A percentile compares a stretch with the other conserved stretches of the same genome.
phyloP scores from a whole-genome alignment of 2,329 filamentous ascomycete genomes.

The Colletotrichum sidae region DNA sequence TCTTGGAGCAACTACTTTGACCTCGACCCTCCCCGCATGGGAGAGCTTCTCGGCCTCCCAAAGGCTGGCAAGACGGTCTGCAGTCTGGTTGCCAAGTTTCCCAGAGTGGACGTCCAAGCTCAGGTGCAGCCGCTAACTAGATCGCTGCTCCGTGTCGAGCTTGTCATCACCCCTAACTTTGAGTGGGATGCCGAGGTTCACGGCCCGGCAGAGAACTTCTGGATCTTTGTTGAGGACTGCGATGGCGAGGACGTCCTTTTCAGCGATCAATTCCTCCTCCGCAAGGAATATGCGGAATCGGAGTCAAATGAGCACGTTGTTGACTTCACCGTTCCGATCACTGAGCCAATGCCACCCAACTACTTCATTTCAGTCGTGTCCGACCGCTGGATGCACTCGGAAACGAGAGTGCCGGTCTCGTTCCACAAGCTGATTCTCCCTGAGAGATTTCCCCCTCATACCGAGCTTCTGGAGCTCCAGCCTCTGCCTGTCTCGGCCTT shows the following conservation, averaged over 20 bases:
- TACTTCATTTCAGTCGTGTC: slow-evolving; percentile 97
- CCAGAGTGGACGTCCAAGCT: slow-evolving; percentile 90
- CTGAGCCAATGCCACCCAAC: slow-evolving; percentile 97
- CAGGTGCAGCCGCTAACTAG: slow-evolving; percentile 95
- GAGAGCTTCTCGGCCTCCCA: slow-evolving; percentile 90
- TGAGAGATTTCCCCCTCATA: slow-evolving; percentile 95
- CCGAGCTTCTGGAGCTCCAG: slow-evolving; percentile 90
- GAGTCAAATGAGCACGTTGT: slow-evolving; percentile 95
- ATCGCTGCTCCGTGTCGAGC: slow-evolving; percentile 89
- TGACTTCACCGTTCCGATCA: slow-evolving; percentile 96
- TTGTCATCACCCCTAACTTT: slow-evolving; percentile 94
- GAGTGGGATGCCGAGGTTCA: slow-evolving; percentile 94
- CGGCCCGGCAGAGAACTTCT: slow-evolving; percentile 90
- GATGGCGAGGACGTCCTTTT: slow-evolving; percentile 96
- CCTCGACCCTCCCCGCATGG: slow-evolving; percentile 95
- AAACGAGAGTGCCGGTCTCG: slow-evolving; percentile 91
- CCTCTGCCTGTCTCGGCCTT: slow-evolving; percentile 89
- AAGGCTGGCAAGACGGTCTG: slow-evolving; percentile 90
- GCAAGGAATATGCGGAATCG: slow-evolving; percentile 85
- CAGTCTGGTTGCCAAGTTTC: slow-evolving; percentile 89
- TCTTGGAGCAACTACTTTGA: slow-evolving; percentile 96
- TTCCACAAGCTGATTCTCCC: slow-evolving; percentile 96
- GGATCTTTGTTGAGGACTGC: slow-evolving; percentile 97
- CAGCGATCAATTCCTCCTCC: slow-evolving; percentile 92
- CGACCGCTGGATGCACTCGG: slow-evolving; percentile 98